These are phyloP conservation scores for Acacia acuminata DNA, from an alignment of 306 rosid genomes.

Conservation along the genomic window DNA sequence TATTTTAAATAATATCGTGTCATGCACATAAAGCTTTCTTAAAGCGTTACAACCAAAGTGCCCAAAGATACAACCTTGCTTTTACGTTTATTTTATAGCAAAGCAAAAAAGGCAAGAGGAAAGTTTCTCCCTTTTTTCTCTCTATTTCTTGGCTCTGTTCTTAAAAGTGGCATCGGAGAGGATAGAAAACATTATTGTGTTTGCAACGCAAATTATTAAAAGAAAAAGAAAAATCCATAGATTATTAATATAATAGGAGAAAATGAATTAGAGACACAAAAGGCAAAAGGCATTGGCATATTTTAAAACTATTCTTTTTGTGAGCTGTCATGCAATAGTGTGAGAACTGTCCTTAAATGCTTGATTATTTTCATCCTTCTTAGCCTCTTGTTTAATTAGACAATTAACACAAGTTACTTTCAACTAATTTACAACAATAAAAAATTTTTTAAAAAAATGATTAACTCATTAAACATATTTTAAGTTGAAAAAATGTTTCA, in stretches of 20 bases:
- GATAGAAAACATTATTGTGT: neutral
- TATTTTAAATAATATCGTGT: conserved; percentile 26
- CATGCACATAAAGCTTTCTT: conserved; percentile 35
- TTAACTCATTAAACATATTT: too few species aligned
- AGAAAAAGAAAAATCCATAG: neutral
- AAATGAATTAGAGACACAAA: neutral
- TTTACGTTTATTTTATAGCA: conserved; percentile 2
- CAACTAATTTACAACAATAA: too few species aligned
- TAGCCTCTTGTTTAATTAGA: neutral
- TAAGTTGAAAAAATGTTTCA: too few species aligned
- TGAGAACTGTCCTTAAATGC: neutral
- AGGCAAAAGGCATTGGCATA: neutral
- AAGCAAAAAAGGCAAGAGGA: conserved; percentile 4
- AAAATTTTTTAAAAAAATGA: too few species aligned
- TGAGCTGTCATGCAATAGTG: neutral
- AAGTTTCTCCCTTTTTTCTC: conserved; percentile 6
- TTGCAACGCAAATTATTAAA: neutral
- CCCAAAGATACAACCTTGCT: conserved; percentile 20
- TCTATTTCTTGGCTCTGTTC: neutral
- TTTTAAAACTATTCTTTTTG: neutral
- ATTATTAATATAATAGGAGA: neutral
- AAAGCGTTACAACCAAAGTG: conserved; percentile 33
- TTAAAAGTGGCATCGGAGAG: neutral
- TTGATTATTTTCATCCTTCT: neutral
- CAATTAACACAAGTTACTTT: neutral